Evolutionary conservation across 2,329 filamentous ascomycete genomes (phyloP), one percentile per base, ranked within the genome.

Genomic region (Aspergillus caelatus): DNA sequence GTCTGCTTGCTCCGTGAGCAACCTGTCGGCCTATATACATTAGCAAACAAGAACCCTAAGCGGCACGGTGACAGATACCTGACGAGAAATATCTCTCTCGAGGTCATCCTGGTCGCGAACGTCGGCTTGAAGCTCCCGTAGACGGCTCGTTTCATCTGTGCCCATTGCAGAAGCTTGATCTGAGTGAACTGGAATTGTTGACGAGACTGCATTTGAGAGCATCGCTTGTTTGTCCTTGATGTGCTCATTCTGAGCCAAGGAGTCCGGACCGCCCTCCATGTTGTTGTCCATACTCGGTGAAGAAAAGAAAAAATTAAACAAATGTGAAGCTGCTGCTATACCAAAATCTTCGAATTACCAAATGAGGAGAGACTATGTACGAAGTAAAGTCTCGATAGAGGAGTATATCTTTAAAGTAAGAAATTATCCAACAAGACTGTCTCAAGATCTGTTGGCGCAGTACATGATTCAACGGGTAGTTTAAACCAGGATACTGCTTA

Each of bases 21-120:
- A 72, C 68, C 84, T 82, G 71, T 89, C 87, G 43, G 88, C 88
- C 80, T 82, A 48, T 8, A 36, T 8, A 12, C 14, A 32, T 26
- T 36, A 45, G 58, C 62, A 34, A 61, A 56, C n/a, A 54, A 19
- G 36, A 30, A 26, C 48, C 6, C 11, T 5, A 36, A 52, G 16
- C 21, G 23, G 10, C 21, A 32, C 10, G n/a, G 7, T 26, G 32
- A 32, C 11, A 59, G 12, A 56, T 71, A 80, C 78, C 76, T 89
- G 85, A 52, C 84, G 83, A 32, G 86, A 85, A 67, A 98, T 96
- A 72, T 97, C 93, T 65, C 93, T 86, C 77, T 97, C 94, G 23
- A 98, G 81, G 63, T 97, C 94, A 80, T 94, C 90, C 76, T 98
- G 94, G 71, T 97, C 89, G 62, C 92, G 88, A 26, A 95, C 88